A percentile compares a stretch with the other conserved stretches of the same genome.
Evolutionary conservation across 225 moss, liverwort and hornwort genomes (phyloP).

Genomic region (Climacium dendroides): DNA sequence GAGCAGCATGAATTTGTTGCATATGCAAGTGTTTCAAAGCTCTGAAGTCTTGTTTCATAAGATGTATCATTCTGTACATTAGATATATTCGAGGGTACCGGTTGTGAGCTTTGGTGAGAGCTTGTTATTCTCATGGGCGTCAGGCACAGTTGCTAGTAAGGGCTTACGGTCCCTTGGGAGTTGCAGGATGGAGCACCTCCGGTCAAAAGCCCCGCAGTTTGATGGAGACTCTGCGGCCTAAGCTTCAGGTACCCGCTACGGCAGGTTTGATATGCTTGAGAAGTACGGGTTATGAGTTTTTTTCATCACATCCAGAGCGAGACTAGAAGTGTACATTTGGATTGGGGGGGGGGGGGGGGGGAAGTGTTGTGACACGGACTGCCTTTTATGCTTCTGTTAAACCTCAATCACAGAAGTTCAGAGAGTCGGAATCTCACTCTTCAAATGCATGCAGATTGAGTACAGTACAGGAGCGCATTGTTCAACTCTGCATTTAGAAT

Average conservation of each 20-base stretch:
- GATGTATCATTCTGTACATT: neutral
- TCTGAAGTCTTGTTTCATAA: neutral
- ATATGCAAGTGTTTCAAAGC: neutral
- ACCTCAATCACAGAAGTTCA: neutral
- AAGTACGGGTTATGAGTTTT: neutral
- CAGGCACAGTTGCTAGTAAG: neutral
- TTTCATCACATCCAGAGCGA: neutral
- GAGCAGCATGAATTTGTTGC: neutral
- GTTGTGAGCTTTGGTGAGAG: neutral
- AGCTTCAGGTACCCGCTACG: constrained; percentile 30
- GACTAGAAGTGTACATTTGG: neutral
- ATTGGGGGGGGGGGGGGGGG: too few relatives aligned
- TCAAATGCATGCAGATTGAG: neutral
- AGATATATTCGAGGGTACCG: neutral
- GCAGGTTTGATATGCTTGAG: neutral
- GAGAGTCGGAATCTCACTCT: neutral
- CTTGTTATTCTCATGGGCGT: neutral
- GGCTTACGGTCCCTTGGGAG: constrained; percentile 21
- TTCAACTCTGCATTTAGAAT: neutral
- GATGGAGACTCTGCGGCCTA: constrained; percentile 45
- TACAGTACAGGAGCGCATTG: too few relatives aligned
- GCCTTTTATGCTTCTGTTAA: neutral
- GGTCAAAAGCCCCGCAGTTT: constrained; percentile 55
- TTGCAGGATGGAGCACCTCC: constrained; percentile 58
- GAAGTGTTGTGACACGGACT: neutral